Evolutionary conservation across 306 rosid species (phyloP).

Genomic region (Lotus japonicus): DNA sequence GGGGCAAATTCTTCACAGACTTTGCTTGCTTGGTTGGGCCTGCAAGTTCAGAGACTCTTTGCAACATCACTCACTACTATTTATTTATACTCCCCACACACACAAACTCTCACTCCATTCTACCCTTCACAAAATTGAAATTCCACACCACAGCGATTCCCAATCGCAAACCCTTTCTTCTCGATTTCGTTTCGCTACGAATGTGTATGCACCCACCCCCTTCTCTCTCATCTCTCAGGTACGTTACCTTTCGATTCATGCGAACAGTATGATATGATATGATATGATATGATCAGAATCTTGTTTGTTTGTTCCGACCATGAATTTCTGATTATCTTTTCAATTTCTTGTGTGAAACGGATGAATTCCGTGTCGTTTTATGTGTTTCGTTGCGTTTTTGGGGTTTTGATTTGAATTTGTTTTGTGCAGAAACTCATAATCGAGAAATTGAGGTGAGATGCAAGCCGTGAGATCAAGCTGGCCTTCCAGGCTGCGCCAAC

Average conservation of each 20-base stretch:
- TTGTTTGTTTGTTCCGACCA: background rate
- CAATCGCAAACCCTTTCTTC: conserved; percentile 29
- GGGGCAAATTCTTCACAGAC: too few species aligned
- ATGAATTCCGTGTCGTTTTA: conserved; percentile 13
- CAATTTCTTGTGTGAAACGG: background rate
- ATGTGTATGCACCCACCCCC: conserved; percentile 45
- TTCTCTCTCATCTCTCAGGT: conserved; percentile 59
- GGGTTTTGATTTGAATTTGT: background rate
- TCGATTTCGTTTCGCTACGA: conserved; percentile 27
- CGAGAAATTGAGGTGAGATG: conserved; percentile 67
- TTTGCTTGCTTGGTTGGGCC: too few species aligned
- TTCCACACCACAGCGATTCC: conserved; percentile 24
- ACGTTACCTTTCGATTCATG: background rate
- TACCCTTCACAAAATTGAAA: conserved; percentile 1
- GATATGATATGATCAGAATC: conserved; percentile 23
- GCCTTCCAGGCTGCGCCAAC: conserved; percentile 87
- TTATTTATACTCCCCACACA: background rate
- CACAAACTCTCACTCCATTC: background rate
- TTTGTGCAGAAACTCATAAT: conserved; percentile 42
- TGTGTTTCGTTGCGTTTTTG: background rate
- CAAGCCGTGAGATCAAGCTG: conserved; percentile 67
- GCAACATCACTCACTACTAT: conserved; percentile 16
- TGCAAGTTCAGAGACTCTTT: background rate
- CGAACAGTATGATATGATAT: background rate
- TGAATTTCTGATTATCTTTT: background rate